Percentiles rank a stretch among this genome's conserved stretches.
phyloP scores from a whole-genome alignment of 2,329 filamentous ascomycete species.

The Pyrenochaeta sp. region DNA sequence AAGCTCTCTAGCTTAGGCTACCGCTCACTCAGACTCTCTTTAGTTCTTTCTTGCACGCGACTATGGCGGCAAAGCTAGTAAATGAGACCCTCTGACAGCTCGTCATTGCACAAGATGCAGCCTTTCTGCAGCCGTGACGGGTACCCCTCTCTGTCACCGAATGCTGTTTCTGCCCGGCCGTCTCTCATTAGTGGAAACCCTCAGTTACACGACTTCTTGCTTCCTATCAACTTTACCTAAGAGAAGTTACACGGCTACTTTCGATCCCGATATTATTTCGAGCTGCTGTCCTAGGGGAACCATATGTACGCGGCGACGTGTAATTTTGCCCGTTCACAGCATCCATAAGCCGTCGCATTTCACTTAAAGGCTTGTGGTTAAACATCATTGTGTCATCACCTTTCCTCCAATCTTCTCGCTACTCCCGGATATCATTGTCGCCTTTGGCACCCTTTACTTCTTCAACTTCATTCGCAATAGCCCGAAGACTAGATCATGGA shows the following conservation, averaged over 20 bases:
- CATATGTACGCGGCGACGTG: constrained; percentile 7
- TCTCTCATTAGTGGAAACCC: constrained; percentile 25
- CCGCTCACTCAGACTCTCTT: constrained; percentile 26
- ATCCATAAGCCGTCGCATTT: constrained; percentile 5
- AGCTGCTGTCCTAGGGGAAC: constrained; percentile 1
- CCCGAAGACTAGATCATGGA: constrained; percentile 26
- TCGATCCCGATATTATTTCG: constrained; percentile 9
- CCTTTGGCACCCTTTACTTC: background rate
- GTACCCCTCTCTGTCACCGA: constrained; percentile 19
- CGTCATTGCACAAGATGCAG: constrained; percentile 35
- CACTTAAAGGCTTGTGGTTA: background rate
- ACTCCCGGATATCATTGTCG: background rate
- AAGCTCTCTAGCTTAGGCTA: constrained; percentile 30
- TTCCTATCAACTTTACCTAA: constrained; percentile 17
- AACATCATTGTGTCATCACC: background rate
- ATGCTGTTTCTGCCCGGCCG: constrained; percentile 20
- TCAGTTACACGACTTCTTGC: constrained; percentile 24
- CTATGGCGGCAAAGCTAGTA: constrained; percentile 48
- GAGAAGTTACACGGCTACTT: constrained; percentile 20
- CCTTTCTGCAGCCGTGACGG: constrained; percentile 23
- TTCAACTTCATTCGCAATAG: background rate
- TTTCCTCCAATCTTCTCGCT: no score
- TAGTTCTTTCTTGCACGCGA: constrained; percentile 40
- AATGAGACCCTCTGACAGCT: constrained; percentile 35
- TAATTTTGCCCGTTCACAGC: constrained; percentile 9